A percentile compares a stretch with the other conserved stretches of the same genome.
Conservation (phyloP, 306 rosid species). For the Lotus japonicus region DNA sequence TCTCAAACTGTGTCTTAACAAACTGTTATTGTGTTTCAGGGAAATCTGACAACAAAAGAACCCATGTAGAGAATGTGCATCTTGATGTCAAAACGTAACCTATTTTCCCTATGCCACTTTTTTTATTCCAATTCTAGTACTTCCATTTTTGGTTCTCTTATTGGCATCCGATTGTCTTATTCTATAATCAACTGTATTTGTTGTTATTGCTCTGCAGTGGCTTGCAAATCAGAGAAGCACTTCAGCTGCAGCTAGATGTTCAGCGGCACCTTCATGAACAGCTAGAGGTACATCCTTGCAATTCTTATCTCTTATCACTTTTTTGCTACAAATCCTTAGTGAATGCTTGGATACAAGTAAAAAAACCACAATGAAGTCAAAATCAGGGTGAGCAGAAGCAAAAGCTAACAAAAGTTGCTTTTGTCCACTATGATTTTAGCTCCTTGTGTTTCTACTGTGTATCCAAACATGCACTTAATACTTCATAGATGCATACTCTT, state of each 20-base stretch:
- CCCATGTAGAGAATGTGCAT: constrained; percentile 23
- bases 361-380: too few species aligned
- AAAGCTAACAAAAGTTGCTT: too few species aligned
- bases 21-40: constrained; percentile 42
- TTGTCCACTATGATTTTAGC: too few species aligned
- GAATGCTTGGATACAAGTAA: too few species aligned
- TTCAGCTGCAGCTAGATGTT: constrained; percentile 84
- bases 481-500: background rate
- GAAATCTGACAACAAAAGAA: constrained; percentile 55
- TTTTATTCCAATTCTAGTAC: background rate
- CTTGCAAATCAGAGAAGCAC: constrained; percentile 74
- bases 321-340: too few species aligned
- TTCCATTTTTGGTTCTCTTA: background rate
- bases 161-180: background rate
- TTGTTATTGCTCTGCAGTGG: constrained; percentile 47
- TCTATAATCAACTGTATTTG: background rate
- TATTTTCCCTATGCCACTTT: background rate
- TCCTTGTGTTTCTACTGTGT: too few species aligned
- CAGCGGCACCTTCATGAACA: constrained; percentile 92
- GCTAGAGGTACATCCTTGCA: constrained; percentile 54
- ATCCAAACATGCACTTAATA: background rate
- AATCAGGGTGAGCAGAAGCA: too few species aligned
- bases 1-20: background rate
- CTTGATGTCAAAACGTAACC: constrained; percentile 66
- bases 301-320: background rate